These are phyloP conservation scores for Butyriboletus appendiculatus DNA, from an alignment of 1,284 basidiomycete species.

Conservation along the genomic window DNA sequence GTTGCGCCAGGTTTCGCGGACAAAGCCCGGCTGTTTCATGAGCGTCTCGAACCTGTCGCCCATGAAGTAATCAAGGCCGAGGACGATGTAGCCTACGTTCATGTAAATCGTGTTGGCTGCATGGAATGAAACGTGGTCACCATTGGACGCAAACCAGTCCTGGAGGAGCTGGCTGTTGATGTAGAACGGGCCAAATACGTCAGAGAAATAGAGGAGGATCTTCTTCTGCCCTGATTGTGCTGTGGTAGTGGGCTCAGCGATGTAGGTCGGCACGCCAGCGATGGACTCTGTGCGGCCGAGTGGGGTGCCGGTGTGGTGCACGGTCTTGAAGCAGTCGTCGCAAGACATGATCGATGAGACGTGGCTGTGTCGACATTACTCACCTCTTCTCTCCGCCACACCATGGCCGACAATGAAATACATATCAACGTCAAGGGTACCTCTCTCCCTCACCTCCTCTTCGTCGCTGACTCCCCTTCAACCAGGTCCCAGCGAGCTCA, in stretches of 20 bases:
- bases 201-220: constrained; percentile 53
- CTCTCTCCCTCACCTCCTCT: not conserved
- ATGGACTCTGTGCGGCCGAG: constrained; percentile 38
- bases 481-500: constrained; percentile 84
- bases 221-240: constrained; percentile 32
- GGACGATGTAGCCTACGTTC: constrained; percentile 49
- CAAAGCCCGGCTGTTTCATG: constrained; percentile 39
- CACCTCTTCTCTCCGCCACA: constrained; percentile 16
- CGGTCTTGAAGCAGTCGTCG: constrained; percentile 45
- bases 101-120: not conserved
- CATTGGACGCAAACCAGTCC: constrained; percentile 53
- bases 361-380: constrained; percentile 24
- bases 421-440: constrained; percentile 77
- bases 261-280: constrained; percentile 51
- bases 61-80: constrained; percentile 59
- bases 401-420: constrained; percentile 64
- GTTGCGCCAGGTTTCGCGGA: constrained; percentile 42
- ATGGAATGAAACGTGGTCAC: constrained; percentile 29
- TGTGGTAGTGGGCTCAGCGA: constrained; percentile 42
- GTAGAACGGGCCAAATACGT: constrained; percentile 52
- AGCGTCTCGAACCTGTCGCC: constrained; percentile 49
- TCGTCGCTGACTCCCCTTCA: not conserved
- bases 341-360: constrained; percentile 23
- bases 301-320: constrained; percentile 50
- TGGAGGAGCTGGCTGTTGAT: constrained; percentile 53